Evolutionary conservation across 768 basidiomycete species (phyloP), one percentile per base, ranked within the genome.

Genomic region (Trametes sanguinea): DNA sequence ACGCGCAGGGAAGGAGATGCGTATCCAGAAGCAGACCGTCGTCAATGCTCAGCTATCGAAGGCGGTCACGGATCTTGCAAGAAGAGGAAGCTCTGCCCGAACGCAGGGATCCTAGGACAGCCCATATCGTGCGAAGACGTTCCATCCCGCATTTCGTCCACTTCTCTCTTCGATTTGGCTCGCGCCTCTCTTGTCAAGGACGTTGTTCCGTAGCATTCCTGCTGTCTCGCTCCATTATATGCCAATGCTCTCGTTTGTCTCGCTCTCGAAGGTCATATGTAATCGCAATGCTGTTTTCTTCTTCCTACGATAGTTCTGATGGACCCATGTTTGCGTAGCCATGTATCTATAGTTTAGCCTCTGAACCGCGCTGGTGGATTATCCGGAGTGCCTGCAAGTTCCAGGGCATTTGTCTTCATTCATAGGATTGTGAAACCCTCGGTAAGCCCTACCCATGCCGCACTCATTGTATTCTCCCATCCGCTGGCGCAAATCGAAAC

Each of bases 1-100:
- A 65, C 80, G 87, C 17, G 76, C 76, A 7, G 85, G 84, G 3
- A 83, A 87, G 59, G 78, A 78, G 11, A 75, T 71, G 30, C 77
- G 76, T 5, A 81, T 76, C 3, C 67, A 74, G 61, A 80, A 79
- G 66, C 86, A 86, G 70, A 75, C 72, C 16, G 71, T 63, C 2
- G 72, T 78, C 16, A 88, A 87, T 63, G 74, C 61, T 16, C 63
- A 63, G 56, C 63, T 71, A 13, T 40, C 46, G 53, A 66, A 66
- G 39, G 69, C 66, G 4, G 67, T 72, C 16, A 51, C 63, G 43
- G 48, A 57, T 43, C 57, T 71, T 16, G 58, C 53, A 22, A 54
- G 47, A 54, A 53, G 66, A 55, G 62, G 53, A 3, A 6, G 29
- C 11, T 11, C 37, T 32, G 52, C 37, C 16, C 10, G 8, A 22